phyloP scores from a whole-genome alignment of 2,329 filamentous ascomycete species.

The Botrytis paeoniae region DNA sequence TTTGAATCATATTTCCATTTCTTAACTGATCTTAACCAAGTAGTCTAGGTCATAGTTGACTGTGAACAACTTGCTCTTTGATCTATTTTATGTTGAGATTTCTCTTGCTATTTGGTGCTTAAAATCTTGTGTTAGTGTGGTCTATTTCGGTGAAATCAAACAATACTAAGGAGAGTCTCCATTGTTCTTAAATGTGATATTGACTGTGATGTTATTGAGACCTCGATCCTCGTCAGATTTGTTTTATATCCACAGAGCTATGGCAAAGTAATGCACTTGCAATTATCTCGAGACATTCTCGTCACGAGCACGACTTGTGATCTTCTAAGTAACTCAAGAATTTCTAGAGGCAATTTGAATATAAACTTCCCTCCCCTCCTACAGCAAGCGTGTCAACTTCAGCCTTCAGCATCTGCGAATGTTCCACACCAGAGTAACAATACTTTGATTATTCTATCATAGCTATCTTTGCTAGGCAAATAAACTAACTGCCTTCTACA shows the following conservation, averaged over 20 bases:
- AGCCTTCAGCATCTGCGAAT: neutral
- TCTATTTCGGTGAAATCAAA: neutral
- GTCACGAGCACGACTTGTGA: neutral
- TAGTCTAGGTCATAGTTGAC: conserved; percentile 3
- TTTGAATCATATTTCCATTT: neutral
- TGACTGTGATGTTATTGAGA: neutral
- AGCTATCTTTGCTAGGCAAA: neutral
- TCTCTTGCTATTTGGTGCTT: neutral
- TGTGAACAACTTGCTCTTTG: neutral
- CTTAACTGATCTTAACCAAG: neutral
- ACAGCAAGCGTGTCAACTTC: neutral
- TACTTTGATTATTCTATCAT: neutral
- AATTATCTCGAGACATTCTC: conserved; percentile 15
- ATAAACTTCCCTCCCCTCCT: neutral
- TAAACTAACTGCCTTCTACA: neutral
- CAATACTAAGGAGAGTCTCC: conserved; percentile 14
- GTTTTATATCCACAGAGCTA: conserved; percentile 4
- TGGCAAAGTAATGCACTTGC: neutral
- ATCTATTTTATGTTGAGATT: neutral
- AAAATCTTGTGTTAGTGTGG: neutral
- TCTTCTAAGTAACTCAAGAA: conserved; percentile 4
- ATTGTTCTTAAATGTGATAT: conserved; percentile 10
- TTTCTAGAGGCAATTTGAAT: neutral
- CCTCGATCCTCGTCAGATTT: neutral
- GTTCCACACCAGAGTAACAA: neutral